Base-by-base conservation (phyloP, 2,329 filamentous ascomycete species). In the Talaromyces atroroseus region DNA sequence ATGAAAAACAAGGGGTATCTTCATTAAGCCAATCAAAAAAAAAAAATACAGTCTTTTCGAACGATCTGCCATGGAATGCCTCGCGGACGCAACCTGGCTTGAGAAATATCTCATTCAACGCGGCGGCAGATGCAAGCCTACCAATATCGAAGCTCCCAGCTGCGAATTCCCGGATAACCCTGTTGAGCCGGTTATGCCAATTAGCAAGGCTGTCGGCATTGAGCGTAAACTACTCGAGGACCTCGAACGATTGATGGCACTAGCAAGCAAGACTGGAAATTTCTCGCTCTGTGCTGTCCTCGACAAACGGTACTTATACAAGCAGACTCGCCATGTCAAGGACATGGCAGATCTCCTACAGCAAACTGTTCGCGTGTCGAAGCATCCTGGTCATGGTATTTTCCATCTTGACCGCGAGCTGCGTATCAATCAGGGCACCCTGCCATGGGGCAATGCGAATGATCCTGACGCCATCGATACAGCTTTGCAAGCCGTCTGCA, bases 91-190 rank as follows among this genome's bases (percentile, higher is more conserved):
- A 47, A 32, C 52, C 48, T 65, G 63, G 63, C 53, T 65, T n/a
- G 63, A 65, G 50, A 61, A 59, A 32, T 65, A 65, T 34, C 63
- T 65, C 8, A 26, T 65, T 26, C 57, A 53, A n/a, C 63, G 63
- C 18, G 63, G 63, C 16, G 63, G 63, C 16, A 54, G 62, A 16
- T 60, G 42, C 40, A 64, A 63, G 55, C 63, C 63, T 4, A 64
- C 61, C 14, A 54, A 58, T n/a, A 65, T 65, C 38, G 56, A 63
- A 23, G 59, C 62, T 2, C 58, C 63, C 12, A 58, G 58, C 3
- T 46, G 52, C 52, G 59, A 64, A 21, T 65, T 52, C 52, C 63
- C 63, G 14, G 61, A 65, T 18, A 20, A 52, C 16, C 63, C 63
- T 11, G 56, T 65, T 34, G 63, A 65, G 40, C 63, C 63, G 5